Base-by-base conservation (phyloP, 225 moss, liverwort and hornwort species). In the Marchantia paleacea region DNA sequence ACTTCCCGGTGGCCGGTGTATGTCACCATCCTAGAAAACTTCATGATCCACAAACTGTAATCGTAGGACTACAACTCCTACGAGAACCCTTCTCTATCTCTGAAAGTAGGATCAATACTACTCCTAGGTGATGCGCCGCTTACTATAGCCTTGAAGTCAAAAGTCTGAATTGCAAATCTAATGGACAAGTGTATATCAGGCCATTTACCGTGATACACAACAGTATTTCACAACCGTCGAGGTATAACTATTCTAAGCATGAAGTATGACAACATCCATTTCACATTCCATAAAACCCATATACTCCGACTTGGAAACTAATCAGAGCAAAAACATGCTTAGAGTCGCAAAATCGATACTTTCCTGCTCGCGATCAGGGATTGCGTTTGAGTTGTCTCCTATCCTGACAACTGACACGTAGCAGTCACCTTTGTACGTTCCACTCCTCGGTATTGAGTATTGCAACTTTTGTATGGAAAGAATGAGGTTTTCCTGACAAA, bases 191-290 rank as follows among this genome's bases (percentile, higher is more conserved):
- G 71, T 48, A 31, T 9, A 71, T 71, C 71, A 12, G 20, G 47
- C 71, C 49, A 71, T 71, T 19, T 71, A 71, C 71, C 39, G 14
- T 68, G 15, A 68, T 68, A 62, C 62, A 62, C n/a, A 19, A 14
- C 11, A 10, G 31, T 12, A 66, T 28, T 29, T 12, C 28, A 68
- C 68, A 68, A 30, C 28, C 68, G 28, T 29, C 12, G 31, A 15
- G 29, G 16, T 29, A 68, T 68, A 29, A n/a, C 68, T 68, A 31
- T 13, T 31, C 29, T 31, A 68, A 68, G 28, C 12, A 13, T 68
- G 68, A 68, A 29, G 29, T 30, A 68, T 31, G 68, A 31, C 11
- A 68, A 68, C 68, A 68, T 31, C 30, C 68, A 31, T 25, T 15
- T 26, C 68, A 30, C 7, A 31, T 62, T 12, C 30, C 25, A 68